Conservation (phyloP, 345 rosid species). For the Boechera divaricarpa region DNA sequence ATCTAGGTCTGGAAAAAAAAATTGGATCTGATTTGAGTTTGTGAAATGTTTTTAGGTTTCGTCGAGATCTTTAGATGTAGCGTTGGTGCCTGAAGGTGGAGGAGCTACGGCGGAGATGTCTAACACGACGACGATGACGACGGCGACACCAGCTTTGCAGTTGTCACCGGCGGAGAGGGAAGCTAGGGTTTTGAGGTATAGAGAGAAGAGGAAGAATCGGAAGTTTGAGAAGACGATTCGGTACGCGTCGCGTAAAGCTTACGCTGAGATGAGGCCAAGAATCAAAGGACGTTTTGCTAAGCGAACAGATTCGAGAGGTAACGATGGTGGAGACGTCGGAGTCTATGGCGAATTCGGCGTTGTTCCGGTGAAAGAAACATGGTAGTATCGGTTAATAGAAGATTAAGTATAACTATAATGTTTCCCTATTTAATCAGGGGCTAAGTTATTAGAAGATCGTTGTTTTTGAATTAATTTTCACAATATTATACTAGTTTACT, state of each 20-base stretch:
- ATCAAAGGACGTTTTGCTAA: constrained; percentile 92
- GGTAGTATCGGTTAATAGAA: background rate
- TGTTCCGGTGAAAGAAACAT: constrained; percentile 47
- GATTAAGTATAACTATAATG: background rate
- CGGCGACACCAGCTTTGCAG: constrained; percentile 51
- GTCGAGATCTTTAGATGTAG: constrained; percentile 73
- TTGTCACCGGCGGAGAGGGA: constrained; percentile 82
- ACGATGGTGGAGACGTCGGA: constrained; percentile 44
- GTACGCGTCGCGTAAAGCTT: constrained; percentile 88
- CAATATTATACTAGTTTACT: background rate
- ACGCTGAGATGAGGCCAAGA: constrained; percentile 84
- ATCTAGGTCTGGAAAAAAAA: constrained; percentile 1
- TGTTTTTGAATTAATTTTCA: background rate
- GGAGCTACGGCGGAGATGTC: constrained; percentile 58
- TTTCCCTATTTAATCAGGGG: background rate
- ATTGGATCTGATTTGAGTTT: background rate
- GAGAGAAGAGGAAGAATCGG: constrained; percentile 89
- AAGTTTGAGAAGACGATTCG: constrained; percentile 93
- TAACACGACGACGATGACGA: constrained; percentile 41
- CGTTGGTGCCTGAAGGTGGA: constrained; percentile 81
- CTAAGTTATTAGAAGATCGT: background rate
- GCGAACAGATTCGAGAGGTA: constrained; percentile 50
- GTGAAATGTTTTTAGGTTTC: constrained; percentile 54
- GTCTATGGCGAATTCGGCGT: constrained; percentile 64
- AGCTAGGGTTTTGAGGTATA: constrained; percentile 91